Conservation (phyloP, 2,329 filamentous ascomycete genomes). For the Calonectria multiphialidica region DNA sequence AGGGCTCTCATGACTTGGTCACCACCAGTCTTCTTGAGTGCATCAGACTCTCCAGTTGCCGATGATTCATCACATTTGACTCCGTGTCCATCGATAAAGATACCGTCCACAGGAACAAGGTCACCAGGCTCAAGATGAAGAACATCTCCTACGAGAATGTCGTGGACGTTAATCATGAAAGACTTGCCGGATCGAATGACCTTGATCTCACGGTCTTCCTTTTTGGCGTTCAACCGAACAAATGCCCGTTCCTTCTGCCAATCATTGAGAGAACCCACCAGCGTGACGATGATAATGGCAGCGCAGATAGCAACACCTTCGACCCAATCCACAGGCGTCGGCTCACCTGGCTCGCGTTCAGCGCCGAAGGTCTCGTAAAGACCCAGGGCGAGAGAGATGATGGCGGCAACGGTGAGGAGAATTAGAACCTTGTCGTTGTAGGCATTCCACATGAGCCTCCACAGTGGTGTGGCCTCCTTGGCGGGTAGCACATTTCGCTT, state of each 20-base stretch:
- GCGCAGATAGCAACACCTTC: conserved; percentile 75
- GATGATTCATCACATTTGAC: conserved; percentile 77
- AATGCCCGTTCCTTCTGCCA: conserved; percentile 77
- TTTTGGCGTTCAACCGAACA: conserved; percentile 69
- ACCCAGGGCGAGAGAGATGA: conserved; percentile 74
- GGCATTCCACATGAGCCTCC: conserved; percentile 25
- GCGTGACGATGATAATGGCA: conserved; percentile 72
- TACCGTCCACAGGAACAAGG: conserved; percentile 75
- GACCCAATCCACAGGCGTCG: conserved; percentile 68
- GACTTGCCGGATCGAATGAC: conserved; percentile 74
- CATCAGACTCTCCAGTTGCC: conserved; percentile 78
- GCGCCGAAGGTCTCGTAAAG: conserved; percentile 73
- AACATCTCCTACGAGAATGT: conserved; percentile 77
- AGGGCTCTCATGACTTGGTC: conserved; percentile 64
- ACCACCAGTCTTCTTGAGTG: conserved; percentile 73
- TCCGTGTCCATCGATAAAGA: conserved; percentile 68
- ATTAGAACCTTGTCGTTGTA: conserved; percentile 63
- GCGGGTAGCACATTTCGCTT: conserved; percentile 20
- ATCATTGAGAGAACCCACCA: conserved; percentile 72
- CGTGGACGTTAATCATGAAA: conserved; percentile 71
- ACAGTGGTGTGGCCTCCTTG: conserved; percentile 22
- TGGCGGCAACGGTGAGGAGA: conserved; percentile 72
- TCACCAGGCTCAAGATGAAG: conserved; percentile 77
- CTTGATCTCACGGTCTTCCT: conserved; percentile 74
- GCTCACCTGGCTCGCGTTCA: conserved; percentile 51